phyloP scores from a whole-genome alignment of 805 yeast genomes.

The Kodamaea lidongshanica region DNA sequence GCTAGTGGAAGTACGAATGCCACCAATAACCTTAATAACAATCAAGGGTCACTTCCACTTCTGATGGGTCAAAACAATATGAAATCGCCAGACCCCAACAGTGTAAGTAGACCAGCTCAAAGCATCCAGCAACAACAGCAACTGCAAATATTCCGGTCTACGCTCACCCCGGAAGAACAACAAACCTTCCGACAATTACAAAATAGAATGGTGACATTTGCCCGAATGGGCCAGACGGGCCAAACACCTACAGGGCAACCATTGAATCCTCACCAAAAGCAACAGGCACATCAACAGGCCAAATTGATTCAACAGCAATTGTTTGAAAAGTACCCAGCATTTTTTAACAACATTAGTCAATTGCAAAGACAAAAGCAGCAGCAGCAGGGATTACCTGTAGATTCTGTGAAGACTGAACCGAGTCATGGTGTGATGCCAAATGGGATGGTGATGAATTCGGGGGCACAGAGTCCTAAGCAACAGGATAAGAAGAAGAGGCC shows the following conservation, averaged over 20 bases:
- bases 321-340: constrained; percentile 21
- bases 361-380: constrained; percentile 12
- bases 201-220: constrained; percentile 33
- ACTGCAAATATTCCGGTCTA: constrained; percentile 39
- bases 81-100: too few relatives aligned
- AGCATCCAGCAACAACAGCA: constrained; percentile 36
- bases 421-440: too few relatives aligned
- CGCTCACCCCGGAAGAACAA: constrained; percentile 38
- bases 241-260: constrained; percentile 37
- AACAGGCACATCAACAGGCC: constrained; percentile 39
- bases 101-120: constrained; percentile 3
- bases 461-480: too few relatives aligned
- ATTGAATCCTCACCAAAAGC: constrained; percentile 39
- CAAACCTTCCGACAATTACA: constrained; percentile 37
- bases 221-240: constrained; percentile 38
- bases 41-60: not conserved
- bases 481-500: constrained; percentile 10
- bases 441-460: constrained; percentile 1
- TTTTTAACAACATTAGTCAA: constrained; percentile 23
- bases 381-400: constrained; percentile 3
- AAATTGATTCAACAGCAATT: constrained; percentile 25
- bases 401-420: not conserved
- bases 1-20: constrained; percentile 2
- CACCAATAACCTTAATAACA: not conserved
- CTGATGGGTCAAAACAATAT: constrained; percentile 4